Evolutionary conservation across 352 stramenopile genomes (phyloP).

Genomic region (Globisporangium radiosum): DNA sequence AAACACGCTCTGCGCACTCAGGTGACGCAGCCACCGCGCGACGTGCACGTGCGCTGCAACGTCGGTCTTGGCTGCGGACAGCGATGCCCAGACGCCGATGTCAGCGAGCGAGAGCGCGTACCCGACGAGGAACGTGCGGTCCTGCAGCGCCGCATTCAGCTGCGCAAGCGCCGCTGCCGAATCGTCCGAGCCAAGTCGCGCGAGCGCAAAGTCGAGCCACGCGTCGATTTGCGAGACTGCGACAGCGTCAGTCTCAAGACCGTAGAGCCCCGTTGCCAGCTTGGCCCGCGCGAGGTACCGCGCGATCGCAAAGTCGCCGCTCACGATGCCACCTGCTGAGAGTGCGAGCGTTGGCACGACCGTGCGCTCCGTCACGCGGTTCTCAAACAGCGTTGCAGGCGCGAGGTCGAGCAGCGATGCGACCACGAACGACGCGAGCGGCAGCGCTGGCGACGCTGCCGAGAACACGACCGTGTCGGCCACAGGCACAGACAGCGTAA

Average conservation of each 20-base stretch:
- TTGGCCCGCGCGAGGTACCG: constrained; percentile 51
- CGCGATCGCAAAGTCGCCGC: constrained; percentile 75
- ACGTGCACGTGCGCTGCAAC: constrained; percentile 58
- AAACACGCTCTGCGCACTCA: constrained; percentile 59
- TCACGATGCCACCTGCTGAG: constrained; percentile 47
- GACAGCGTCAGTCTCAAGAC: constrained; percentile 43
- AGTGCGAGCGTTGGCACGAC: constrained; percentile 66
- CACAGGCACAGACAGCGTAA: constrained; percentile 35
- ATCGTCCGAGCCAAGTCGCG: constrained; percentile 31
- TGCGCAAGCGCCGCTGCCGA: constrained; percentile 42
- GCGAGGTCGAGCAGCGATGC: constrained; percentile 29
- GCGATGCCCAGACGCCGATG: constrained; percentile 87
- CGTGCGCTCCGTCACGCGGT: constrained; percentile 37
- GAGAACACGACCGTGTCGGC: constrained; percentile 61
- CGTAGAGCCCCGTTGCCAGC: constrained; percentile 43
- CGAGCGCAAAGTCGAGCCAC: constrained; percentile 92
- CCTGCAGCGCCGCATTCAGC: constrained; percentile 85
- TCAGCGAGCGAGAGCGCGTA: constrained; percentile 94
- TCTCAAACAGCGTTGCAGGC: constrained; percentile 31
- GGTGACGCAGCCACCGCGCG: constrained; percentile 63
- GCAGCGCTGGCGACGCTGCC: constrained; percentile 32
- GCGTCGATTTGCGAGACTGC: constrained; percentile 75
- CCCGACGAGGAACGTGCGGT: constrained; percentile 92
- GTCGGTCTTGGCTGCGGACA: constrained; percentile 44
- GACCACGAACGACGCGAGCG: constrained; percentile 58